Evolutionary conservation across 768 basidiomycete genomes (phyloP), one percentile per base, ranked within the genome.

Genomic region (Mycena epipterygia): DNA sequence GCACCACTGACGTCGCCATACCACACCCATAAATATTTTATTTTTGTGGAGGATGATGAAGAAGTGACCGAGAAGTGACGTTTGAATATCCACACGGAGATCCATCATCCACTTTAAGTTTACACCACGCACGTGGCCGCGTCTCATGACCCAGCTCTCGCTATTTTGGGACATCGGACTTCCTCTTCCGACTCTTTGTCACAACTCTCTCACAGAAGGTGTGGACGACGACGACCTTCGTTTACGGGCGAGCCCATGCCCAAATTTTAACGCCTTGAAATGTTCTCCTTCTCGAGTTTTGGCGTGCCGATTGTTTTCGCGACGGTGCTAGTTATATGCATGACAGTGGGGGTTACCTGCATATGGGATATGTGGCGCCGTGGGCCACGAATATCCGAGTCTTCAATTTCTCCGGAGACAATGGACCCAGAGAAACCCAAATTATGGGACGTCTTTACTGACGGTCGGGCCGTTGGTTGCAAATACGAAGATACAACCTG

Each of bases 1-100:
- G 64, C 64, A 37, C 64, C 64, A 66, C 53, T 66, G 64, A 66
- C 64, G 64, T 64, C 32, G 55, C 2, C 19, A 49, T 17, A 16
- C 14, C 37, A 21, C 35, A 39, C 7, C 29, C 14, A 33, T 17
- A 33, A 25, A 17, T 9, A 17, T 7, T 17, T 6, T 35, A 55
- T 13, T n/a, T 23, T 55, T 9, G 19, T 23, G 41, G 16, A 23
- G n/a, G 41, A 57, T 41, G 63, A 64, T 44, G 61, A 39, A 12
- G 33, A 9, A 42, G 51, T 63, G 61, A 63, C 61, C 32, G 5
- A 19, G 33, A 33, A n/a, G n/a, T n/a, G n/a, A n/a, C n/a, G n/a
- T n/a, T n/a, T n/a, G n/a, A n/a, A n/a, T n/a, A 35, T 23, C 39
- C 37, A 57, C 25, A 27, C 16, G 17, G n/a, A 44, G 19, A 32